Evolutionary conservation across 805 yeast genomes (phyloP), one percentile per base, ranked within the genome.

Genomic region (Ogataea paraovalis): DNA sequence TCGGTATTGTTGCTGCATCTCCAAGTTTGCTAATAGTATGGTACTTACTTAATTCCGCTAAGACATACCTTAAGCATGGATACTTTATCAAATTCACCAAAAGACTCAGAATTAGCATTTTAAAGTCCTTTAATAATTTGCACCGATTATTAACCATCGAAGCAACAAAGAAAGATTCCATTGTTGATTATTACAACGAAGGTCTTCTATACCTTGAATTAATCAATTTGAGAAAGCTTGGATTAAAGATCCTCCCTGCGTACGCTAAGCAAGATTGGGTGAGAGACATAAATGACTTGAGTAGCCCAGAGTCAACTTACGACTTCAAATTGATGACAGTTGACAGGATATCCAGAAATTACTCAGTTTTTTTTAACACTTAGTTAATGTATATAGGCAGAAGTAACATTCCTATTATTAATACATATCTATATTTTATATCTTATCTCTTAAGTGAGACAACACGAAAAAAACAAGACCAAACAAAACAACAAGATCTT

Each of bases 1-100:
- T 92, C 69, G 97, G 96, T 1, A 71, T 88, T 20, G 86, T 94
- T 22, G 96, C 97, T 1, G 83, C 94, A 3, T 78, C 91, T 18
- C 99, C 99, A 0, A 77, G 92, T 44, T 56, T 80, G 20, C 55
- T 88, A 46, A 77, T 84, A 14, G 52, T 83, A 1, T 76, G 82
- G 65, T 76, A 77, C 51, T 43, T 72, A 4, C 54, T 71, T 43
- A 66, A 57, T 25, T 57, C 65, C 9, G 22, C 65, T 2, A 60
- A 64, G 12, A 52, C 45, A 22, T 67, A 67, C 45, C 45, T 69
- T 10, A 58, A 60, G 47, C 67, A 62, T 32, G 80, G 79, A 9
- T 63, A 71, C 44, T 57, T 70, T 36, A 48, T 61, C 25, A 50
- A 54, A 19, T 57, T 59, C 46, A 68, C 70, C 39, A 63, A 61